Evolutionary conservation across 2,329 filamentous ascomycete species (phyloP).

Genomic region (Ophiobolus disseminans): DNA sequence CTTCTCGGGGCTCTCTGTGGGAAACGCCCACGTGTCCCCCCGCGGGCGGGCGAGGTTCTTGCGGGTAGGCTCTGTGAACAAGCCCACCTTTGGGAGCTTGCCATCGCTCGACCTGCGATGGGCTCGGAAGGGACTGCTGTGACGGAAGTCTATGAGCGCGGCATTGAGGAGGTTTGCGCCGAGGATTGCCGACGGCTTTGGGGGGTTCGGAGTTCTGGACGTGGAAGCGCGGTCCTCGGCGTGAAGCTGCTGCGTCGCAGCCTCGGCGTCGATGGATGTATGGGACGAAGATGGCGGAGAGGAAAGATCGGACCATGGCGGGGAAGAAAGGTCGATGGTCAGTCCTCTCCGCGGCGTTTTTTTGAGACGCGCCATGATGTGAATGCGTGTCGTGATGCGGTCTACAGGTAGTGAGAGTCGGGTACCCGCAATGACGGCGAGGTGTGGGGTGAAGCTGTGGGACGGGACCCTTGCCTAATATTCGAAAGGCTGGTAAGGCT

Average conservation of each 20-base stretch:
- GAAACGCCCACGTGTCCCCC: slow-evolving; percentile 26
- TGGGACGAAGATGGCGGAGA: background rate
- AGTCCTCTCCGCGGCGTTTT: slow-evolving; percentile 2
- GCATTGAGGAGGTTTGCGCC: slow-evolving; percentile 41
- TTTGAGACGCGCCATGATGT: slow-evolving; percentile 21
- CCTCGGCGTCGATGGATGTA: slow-evolving; percentile 14
- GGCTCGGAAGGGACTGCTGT: slow-evolving; percentile 9
- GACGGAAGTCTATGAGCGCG: slow-evolving; percentile 25
- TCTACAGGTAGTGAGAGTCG: background rate
- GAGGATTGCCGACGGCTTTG: slow-evolving; percentile 18
- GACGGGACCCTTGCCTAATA: background rate
- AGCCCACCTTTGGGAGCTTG: slow-evolving; percentile 28
- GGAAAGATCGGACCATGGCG: background rate
- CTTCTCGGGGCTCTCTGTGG: slow-evolving; percentile 32
- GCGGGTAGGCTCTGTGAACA: slow-evolving; percentile 8
- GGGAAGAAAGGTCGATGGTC: background rate
- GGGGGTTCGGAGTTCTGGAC: slow-evolving; percentile 3
- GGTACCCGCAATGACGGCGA: slow-evolving; percentile 3
- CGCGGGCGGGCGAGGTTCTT: slow-evolving; percentile 15
- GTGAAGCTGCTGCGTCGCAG: slow-evolving; percentile 34
- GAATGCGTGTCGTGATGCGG: background rate
- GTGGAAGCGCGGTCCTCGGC: slow-evolving; percentile 21
- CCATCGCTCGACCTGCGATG: slow-evolving; percentile 9
- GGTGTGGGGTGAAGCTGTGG: slow-evolving; percentile 14
- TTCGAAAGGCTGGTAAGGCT: background rate